Evolutionary conservation across 257 asterid genomes (phyloP).

Genomic region (Primulina eburnea): DNA sequence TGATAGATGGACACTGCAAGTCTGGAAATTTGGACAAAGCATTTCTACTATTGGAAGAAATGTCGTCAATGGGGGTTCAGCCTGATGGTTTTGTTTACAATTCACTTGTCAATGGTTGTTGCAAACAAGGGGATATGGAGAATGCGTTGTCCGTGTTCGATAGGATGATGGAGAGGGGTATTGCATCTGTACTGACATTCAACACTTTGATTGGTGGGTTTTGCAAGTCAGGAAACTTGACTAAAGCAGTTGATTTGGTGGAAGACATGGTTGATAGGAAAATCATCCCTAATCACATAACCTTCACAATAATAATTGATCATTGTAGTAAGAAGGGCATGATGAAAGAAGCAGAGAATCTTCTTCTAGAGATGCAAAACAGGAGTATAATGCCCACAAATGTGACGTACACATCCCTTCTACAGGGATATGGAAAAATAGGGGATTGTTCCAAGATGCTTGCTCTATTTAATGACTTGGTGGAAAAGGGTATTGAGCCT

Average conservation of each 20-base stretch:
- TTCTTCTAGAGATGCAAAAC: slow-evolving; percentile 57
- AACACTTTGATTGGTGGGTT: slow-evolving; percentile 68
- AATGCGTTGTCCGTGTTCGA: slow-evolving; percentile 56
- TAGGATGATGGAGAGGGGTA: slow-evolving; percentile 49
- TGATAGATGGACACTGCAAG: slow-evolving; percentile 82
- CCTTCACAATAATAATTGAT: slow-evolving; percentile 69
- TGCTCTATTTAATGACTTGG: slow-evolving; percentile 53
- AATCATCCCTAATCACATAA: slow-evolving; percentile 65
- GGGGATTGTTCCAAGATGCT: slow-evolving; percentile 65
- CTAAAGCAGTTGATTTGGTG: slow-evolving; percentile 59
- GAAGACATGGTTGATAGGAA: slow-evolving; percentile 53
- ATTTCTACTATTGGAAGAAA: slow-evolving; percentile 57
- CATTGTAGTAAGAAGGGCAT: slow-evolving; percentile 55
- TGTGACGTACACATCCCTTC: slow-evolving; percentile 67
- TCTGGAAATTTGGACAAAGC: slow-evolving; percentile 56
- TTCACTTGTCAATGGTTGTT: slow-evolving; percentile 74
- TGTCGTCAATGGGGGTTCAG: slow-evolving; percentile 49
- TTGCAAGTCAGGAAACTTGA: slow-evolving; percentile 63
- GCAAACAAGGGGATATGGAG: slow-evolving; percentile 64
- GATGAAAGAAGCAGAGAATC: slow-evolving; percentile 66
- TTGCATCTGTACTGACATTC: slow-evolving; percentile 60
- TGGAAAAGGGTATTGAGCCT: slow-evolving; percentile 65
- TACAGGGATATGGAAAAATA: slow-evolving; percentile 64
- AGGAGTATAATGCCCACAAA: slow-evolving; percentile 59
- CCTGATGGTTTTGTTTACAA: slow-evolving; percentile 69